Base-by-base conservation (phyloP, 768 basidiomycete species). In the Lentinula guzmanii region DNA sequence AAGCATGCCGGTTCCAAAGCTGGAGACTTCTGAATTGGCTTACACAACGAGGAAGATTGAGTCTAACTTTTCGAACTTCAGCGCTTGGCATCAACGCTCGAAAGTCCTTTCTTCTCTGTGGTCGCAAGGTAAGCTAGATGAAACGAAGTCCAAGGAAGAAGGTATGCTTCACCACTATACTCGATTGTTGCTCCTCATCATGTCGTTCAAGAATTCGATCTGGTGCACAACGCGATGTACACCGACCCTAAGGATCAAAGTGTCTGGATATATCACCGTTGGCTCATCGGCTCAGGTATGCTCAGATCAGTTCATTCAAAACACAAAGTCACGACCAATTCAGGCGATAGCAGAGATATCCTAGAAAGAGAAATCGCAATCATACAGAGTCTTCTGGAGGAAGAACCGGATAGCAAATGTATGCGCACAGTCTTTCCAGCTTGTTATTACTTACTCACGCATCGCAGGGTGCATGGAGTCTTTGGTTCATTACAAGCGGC, bases 201-300 rank as follows among this genome's bases (percentile, higher is more conserved):
- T 55, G 42, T 37, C 31, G 0, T 42, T 4, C 7, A 69, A 99
- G 97, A 99, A 70, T 94, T 96, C 69, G 93, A 95, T 43, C 79
- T 98, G 7, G 87, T 98, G 13, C 83, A 86, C 67, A 94, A 96
- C 68, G 97, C 96, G 1, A 84, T 98, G 77, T 99, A 95, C 74
- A 97, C 95, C 0, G 95, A 98, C 68, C 97, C 97, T 3, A 85
- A 86, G 50, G 96, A 98, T 72, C 96, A 98, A 72, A 94, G 93
- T 63, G 93, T 92, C 0, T 99, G 97, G 97, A 85, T 99, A 61
- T 99, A 98, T 71, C 97, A 98, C 69, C 85, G 95, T n/a, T 98
- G 96, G 95, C 80, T 99, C 2, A 83, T 98, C 57, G 93, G 93
- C 7, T 73, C 82, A 64, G 89, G 95, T 89, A 68, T 62, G 80